Base-by-base conservation (phyloP, 257 asterid species). In the Leonotis leonurus region DNA sequence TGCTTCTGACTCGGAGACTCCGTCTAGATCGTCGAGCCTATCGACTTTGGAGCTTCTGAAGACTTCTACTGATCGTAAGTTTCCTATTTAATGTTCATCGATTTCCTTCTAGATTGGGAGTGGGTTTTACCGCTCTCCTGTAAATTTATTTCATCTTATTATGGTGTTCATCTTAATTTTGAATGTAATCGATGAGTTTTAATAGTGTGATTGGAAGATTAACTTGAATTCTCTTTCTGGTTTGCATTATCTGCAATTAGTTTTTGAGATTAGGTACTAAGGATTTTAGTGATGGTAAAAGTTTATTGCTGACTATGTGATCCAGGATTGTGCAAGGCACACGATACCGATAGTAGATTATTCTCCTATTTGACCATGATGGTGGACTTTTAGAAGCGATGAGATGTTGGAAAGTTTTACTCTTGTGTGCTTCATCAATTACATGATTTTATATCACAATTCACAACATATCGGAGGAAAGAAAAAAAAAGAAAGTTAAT, bases 21-120 rank as follows among this genome's bases (percentile, higher is more conserved):
- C 51, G 56, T 75, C 90, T 40, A 78, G 59, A 64, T 83, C 93
- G 25, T 83, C 93, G 25, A 82, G 89, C 53, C 77, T 74, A 24
- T 74, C 93, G 16, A 96, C 95, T 68, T 66, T 90, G 77, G 87
- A 90, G 79, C 70, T 85, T 36, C 94, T 90, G 36, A 90, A 87
- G 78, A 43, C 85, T 45, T 83, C 97, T 3, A 86, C 83, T 37
- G 85, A 83, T 64, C 87, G 97, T 90, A 75, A 77, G 90, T 70
- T 56, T 69, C 27, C 10, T 4, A 55, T 13, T 6, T 24, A n/a
- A n/a, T n/a, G 48, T 55, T 55, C 3, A 14, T 45, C 60, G 3
- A 50, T 29, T 37, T 44, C 8, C 13, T 27, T 36, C 3, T 13
- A 37, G 56, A 33, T 37, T 30, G n/a, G 14, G 6, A 62, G 4